Conservation (phyloP, 495 filamentous ascomycete genomes). For the Penicillium subrubescens region DNA sequence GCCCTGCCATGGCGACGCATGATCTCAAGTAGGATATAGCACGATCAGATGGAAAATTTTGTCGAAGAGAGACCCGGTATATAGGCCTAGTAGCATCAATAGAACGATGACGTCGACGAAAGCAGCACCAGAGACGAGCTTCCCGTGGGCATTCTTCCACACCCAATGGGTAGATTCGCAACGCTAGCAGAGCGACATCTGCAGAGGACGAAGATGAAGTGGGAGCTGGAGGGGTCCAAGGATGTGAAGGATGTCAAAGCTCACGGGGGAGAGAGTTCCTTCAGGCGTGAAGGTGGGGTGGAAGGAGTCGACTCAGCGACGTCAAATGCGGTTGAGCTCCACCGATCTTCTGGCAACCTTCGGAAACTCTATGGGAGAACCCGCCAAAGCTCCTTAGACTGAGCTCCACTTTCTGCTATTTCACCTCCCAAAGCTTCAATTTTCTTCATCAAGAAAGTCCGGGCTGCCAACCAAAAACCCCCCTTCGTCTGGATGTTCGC, state of each 20-base stretch:
- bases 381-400: slow-evolving; percentile 5
- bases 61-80: background rate
- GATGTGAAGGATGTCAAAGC: slow-evolving; percentile 16
- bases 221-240: slow-evolving; percentile 11
- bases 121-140: slow-evolving; percentile 39
- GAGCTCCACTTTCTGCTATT: slow-evolving; percentile 4
- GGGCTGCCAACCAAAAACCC: background rate
- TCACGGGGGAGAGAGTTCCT: slow-evolving; percentile 21
- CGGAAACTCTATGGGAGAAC: slow-evolving; percentile 31
- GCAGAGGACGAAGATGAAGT: slow-evolving; percentile 13
- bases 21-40: slow-evolving; percentile 13
- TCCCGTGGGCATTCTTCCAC: slow-evolving; percentile 40
- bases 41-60: slow-evolving; percentile 12
- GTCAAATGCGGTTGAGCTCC: slow-evolving; percentile 46
- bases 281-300: slow-evolving; percentile 26
- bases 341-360: slow-evolving; percentile 38
- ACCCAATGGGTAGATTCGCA: slow-evolving; percentile 28
- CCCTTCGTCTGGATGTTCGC: background rate
- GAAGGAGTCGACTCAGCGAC: slow-evolving; percentile 33
- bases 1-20: slow-evolving; percentile 54
- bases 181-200: slow-evolving; percentile 25
- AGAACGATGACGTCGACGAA: slow-evolving; percentile 52
- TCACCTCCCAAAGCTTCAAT: background rate
- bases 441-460: background rate
- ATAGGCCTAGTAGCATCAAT: slow-evolving; percentile 21